Evolutionary conservation across 495 filamentous ascomycete species (phyloP).

Genomic region (Hyphodiscus hymeniophilus): DNA sequence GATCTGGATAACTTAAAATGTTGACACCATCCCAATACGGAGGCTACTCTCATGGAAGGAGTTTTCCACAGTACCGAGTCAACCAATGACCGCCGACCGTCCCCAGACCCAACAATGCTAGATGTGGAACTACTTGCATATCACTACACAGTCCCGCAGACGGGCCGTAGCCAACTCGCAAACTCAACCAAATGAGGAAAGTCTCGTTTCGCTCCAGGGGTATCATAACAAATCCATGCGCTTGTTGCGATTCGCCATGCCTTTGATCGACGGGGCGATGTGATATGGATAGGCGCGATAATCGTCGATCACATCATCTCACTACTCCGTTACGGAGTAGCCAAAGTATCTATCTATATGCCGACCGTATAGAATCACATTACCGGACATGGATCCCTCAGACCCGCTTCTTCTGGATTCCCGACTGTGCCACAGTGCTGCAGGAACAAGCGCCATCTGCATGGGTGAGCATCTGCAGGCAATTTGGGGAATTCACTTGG

Average conservation of each 20-base stretch:
- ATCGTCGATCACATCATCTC: neutral
- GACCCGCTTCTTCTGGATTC: conserved; percentile 8
- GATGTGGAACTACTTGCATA: conserved; percentile 18
- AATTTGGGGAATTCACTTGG: neutral
- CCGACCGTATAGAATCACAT: conserved; percentile 8
- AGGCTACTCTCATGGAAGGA: too few relatives aligned
- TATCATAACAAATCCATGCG: neutral
- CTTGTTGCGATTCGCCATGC: neutral
- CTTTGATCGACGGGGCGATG: too few relatives aligned
- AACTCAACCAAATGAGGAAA: neutral
- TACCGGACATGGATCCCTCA: conserved; percentile 8
- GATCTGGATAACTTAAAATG: too few relatives aligned
- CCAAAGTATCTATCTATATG: conserved; percentile 11
- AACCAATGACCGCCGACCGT: neutral
- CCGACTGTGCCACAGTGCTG: conserved; percentile 17
- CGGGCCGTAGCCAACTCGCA: conserved; percentile 12
- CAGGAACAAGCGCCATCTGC: conserved; percentile 18
- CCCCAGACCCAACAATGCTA: conserved; percentile 13
- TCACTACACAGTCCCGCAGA: conserved; percentile 18
- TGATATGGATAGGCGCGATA: neutral
- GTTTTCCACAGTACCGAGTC: too few relatives aligned
- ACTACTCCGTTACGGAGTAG: neutral
- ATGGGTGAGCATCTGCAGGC: neutral
- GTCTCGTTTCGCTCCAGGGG: neutral
- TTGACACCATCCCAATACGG: too few relatives aligned